Evolutionary conservation across 768 basidiomycete genomes (phyloP), one percentile per base, ranked within the genome.

Genomic region (Ephemerocybe angulata): DNA sequence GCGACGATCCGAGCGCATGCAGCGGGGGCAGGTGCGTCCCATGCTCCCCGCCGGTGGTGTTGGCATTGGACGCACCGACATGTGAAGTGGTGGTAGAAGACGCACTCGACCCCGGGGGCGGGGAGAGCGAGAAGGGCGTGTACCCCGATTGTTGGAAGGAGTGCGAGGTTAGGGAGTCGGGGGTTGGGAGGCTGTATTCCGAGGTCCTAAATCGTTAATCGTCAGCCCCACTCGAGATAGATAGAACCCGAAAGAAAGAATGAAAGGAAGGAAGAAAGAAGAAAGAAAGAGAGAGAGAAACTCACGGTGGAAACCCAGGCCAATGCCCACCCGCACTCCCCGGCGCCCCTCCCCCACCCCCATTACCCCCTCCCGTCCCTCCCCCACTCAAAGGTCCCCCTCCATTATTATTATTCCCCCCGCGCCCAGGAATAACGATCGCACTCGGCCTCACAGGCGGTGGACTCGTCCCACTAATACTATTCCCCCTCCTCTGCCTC

Each of bases 391-490:
- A n/a, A n/a, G n/a, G n/a, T n/a, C n/a, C n/a, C n/a, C n/a, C n/a
- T n/a, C 53, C 0, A 51, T 63, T 40, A 44, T 17, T 48, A 31
- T 13, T 29, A 22, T 15, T 17, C 19, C 21, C 54, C 13, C 21
- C 46, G 27, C 46, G 46, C 27, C 63, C 70, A 6, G 86, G 88
- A 60, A 90, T 90, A 48, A 88, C 72, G 65, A 90, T 89, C 10
- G 86, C 86, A 59, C 85, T 84, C 0, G 86, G 84, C 21, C 81
- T 73, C 19, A 65, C 67, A 8, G 77, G 75, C 37, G 81, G 84
- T 49, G 78, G 86, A 55, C 67, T 78, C 42, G 76, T 82, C 12
- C 82, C 78, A 57, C 79, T 81, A 43, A 88, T 74, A 58, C 81
- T 82, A 55, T 80, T 83, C 54, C 81, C 81, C 53, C 87, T 72